Conservation (phyloP, 257 asterid genomes). For the Capsicum baccatum region DNA sequence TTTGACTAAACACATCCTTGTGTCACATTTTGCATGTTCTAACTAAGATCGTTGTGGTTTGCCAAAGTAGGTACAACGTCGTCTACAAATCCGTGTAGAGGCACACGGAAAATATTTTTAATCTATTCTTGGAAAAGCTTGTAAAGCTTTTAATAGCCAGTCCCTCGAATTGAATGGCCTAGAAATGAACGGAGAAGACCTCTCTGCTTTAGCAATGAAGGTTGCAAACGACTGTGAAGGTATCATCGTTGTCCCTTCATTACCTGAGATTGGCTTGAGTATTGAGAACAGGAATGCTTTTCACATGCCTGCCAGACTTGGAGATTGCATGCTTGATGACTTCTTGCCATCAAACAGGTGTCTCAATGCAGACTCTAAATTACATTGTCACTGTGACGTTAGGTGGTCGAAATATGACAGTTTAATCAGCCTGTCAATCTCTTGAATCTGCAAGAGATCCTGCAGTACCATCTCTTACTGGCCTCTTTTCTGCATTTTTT, state of each 20-base stretch:
- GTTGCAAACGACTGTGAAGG: constrained; percentile 59
- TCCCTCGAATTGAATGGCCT: constrained; percentile 45
- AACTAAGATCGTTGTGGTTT: background rate
- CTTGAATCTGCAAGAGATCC: too few species aligned
- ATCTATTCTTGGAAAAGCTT: constrained; percentile 51
- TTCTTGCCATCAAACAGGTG: constrained; percentile 43
- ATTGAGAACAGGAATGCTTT: constrained; percentile 40
- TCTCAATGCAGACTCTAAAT: too few species aligned
- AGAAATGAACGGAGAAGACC: constrained; percentile 69
- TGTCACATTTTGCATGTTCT: constrained; percentile 9
- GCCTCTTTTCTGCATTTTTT: too few species aligned
- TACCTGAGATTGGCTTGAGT: constrained; percentile 38
- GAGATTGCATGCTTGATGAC: constrained; percentile 57
- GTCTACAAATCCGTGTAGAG: constrained; percentile 52
- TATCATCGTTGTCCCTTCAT: constrained; percentile 39
- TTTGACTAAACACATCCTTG: background rate
- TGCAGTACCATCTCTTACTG: too few species aligned
- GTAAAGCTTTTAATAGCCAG: constrained; percentile 29
- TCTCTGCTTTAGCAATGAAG: constrained; percentile 71
- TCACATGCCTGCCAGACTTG: constrained; percentile 53
- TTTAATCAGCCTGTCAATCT: too few species aligned
- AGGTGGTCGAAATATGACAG: too few species aligned
- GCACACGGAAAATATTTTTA: constrained; percentile 54
- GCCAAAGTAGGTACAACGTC: constrained; percentile 47
- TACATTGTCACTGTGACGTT: too few species aligned